These are phyloP conservation scores for Cotoneaster glaucophyllus DNA, from an alignment of 306 rosid genomes.

Conservation along the genomic window DNA sequence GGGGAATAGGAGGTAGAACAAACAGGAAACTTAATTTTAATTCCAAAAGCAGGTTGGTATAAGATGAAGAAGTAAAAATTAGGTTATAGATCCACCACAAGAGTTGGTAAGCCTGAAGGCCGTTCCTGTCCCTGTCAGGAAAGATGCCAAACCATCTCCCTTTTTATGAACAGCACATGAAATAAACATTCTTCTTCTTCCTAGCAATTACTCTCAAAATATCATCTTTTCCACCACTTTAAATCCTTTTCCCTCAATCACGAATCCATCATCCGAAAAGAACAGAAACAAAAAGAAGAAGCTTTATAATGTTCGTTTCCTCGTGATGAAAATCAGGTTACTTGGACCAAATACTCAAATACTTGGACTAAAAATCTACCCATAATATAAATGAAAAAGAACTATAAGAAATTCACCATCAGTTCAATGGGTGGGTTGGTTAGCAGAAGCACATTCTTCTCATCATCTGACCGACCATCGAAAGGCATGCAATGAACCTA, in stretches of 20 bases:
- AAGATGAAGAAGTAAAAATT: too few species aligned
- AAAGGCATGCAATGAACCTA: slow-evolving; percentile 11
- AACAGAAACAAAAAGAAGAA: background rate
- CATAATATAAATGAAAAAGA: background rate
- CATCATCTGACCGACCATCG: background rate
- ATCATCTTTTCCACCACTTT: background rate
- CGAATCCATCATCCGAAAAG: background rate
- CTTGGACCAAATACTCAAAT: background rate
- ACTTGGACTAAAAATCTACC: background rate
- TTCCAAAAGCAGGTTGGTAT: too few species aligned
- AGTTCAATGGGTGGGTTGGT: background rate
- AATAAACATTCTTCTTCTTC: background rate
- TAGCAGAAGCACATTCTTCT: background rate
- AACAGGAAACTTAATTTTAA: too few species aligned
- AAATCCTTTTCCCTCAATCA: background rate
- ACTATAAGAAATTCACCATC: background rate
- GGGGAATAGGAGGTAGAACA: too few species aligned
- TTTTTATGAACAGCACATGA: background rate
- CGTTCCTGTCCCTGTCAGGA: background rate
- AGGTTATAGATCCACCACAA: background rate
- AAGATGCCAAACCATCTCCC: background rate
- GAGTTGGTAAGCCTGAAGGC: background rate
- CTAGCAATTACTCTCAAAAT: background rate
- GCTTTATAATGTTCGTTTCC: background rate
- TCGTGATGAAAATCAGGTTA: background rate